Evolutionary conservation across 306 rosid species (phyloP).

Genomic region (Vigna nakashimae): DNA sequence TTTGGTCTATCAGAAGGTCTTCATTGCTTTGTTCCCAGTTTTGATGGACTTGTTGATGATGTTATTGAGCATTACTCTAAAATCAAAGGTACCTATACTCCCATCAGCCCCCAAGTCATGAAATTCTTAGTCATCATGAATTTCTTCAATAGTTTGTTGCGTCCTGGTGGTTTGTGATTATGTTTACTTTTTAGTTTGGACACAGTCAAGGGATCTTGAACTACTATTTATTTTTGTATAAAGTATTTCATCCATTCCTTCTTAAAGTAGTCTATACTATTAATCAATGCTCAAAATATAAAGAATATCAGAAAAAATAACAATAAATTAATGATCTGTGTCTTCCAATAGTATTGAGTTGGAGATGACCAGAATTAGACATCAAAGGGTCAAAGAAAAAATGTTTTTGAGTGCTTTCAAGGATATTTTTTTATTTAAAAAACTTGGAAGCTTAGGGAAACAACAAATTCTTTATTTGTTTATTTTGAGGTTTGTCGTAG

Average conservation of each 20-base stretch:
- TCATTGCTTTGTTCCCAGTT: constrained; percentile 75
- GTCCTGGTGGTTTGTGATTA: neutral
- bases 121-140: neutral
- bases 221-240: neutral
- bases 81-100: constrained; percentile 66
- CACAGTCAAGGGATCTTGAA: constrained; percentile 5
- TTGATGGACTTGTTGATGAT: constrained; percentile 75
- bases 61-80: constrained; percentile 82
- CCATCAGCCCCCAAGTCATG: neutral
- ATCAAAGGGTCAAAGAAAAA: constrained; percentile 5
- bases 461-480: neutral
- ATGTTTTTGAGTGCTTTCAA: neutral
- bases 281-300: neutral
- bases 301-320: constrained; percentile 15
- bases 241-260: constrained; percentile 8
- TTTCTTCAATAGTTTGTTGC: neutral
- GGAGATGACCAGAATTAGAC: neutral
- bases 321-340: neutral
- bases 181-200: neutral
- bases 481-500: neutral
- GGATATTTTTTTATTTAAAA: neutral
- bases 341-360: neutral
- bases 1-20: constrained; percentile 98
- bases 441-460: neutral
- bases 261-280: neutral